Percentiles rank a stretch among this genome's conserved stretches.
These are phyloP conservation scores for Panicum virgatum DNA, from an alignment of 202 grass and related monocot genomes.

Conservation along the genomic window DNA sequence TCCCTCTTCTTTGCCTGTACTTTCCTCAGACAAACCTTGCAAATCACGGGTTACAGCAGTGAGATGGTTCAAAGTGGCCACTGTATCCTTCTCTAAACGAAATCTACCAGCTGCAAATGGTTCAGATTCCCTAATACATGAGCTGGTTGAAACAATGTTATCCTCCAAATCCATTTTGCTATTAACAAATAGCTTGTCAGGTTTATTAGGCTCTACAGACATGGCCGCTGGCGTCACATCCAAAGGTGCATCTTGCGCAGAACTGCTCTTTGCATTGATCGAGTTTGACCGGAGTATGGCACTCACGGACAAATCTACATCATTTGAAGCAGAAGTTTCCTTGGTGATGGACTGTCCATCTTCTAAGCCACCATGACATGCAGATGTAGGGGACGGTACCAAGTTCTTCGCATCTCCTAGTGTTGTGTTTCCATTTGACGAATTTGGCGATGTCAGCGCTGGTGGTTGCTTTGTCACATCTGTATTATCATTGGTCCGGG, in stretches of 20 bases:
- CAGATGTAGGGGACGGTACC: constrained; percentile 30
- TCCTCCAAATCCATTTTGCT: constrained; percentile 7
- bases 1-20: constrained; percentile 44
- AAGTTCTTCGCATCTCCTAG: constrained; percentile 49
- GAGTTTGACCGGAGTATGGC: constrained; percentile 33
- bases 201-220: constrained; percentile 34
- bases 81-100: constrained; percentile 20
- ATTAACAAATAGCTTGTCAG: constrained; percentile 24
- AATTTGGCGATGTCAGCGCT: not conserved
- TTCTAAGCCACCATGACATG: constrained; percentile 38
- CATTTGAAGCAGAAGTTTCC: constrained; percentile 42
- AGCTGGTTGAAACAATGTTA: constrained; percentile 27
- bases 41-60: constrained; percentile 9
- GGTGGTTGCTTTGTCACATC: constrained; percentile 29
- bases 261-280: constrained; percentile 28
- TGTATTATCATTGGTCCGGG: constrained; percentile 25
- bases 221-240: constrained; percentile 23
- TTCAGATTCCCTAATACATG: constrained; percentile 24
- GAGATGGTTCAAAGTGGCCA: constrained; percentile 30
- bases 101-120: constrained; percentile 30
- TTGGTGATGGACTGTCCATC: constrained; percentile 25
- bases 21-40: constrained; percentile 48
- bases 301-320: constrained; percentile 27
- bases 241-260: not conserved
- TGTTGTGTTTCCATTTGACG: constrained; percentile 28